Evolutionary conservation across 1,139 yeast genomes (phyloP).

Genomic region (Yamadazyma aaseri): DNA sequence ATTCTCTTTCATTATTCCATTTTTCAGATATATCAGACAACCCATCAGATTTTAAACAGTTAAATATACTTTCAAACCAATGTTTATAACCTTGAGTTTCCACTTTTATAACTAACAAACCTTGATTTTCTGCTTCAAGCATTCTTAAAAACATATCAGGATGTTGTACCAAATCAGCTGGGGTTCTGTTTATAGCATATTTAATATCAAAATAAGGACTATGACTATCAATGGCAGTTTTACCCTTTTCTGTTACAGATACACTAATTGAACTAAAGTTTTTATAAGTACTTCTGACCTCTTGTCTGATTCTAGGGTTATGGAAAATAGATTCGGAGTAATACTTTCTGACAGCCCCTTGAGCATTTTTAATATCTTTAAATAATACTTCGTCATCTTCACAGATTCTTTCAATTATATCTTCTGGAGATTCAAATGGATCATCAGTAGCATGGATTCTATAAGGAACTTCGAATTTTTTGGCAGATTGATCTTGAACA

Average conservation of each 20-base stretch:
- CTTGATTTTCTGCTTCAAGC: constrained; percentile 81
- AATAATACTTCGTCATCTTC: constrained; percentile 57
- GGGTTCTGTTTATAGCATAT: constrained; percentile 80
- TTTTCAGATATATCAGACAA: constrained; percentile 74
- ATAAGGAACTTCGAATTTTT: constrained; percentile 47
- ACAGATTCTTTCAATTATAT: constrained; percentile 55
- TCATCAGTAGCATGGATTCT: constrained; percentile 80
- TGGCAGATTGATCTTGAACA: constrained; percentile 58
- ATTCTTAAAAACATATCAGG: constrained; percentile 86
- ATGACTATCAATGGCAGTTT: constrained; percentile 71
- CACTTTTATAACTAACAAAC: constrained; percentile 51
- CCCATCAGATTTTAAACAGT: constrained; percentile 76
- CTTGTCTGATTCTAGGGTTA: constrained; percentile 77
- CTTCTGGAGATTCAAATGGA: constrained; percentile 61
- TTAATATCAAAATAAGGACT: constrained; percentile 88
- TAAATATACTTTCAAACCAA: constrained; percentile 50
- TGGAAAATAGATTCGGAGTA: constrained; percentile 78
- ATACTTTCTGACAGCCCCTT: constrained; percentile 72
- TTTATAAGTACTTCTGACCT: constrained; percentile 68
- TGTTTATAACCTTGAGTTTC: constrained; percentile 41
- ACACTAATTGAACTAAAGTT: constrained; percentile 71
- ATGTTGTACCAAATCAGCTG: constrained; percentile 64
- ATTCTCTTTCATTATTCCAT: constrained; percentile 80
- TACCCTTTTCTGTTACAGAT: constrained; percentile 84
- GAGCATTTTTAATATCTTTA: constrained; percentile 60